Percentiles rank a stretch among this genome's conserved stretches.
phyloP scores from a whole-genome alignment of 345 rosid genomes.

The Angophora floribunda region DNA sequence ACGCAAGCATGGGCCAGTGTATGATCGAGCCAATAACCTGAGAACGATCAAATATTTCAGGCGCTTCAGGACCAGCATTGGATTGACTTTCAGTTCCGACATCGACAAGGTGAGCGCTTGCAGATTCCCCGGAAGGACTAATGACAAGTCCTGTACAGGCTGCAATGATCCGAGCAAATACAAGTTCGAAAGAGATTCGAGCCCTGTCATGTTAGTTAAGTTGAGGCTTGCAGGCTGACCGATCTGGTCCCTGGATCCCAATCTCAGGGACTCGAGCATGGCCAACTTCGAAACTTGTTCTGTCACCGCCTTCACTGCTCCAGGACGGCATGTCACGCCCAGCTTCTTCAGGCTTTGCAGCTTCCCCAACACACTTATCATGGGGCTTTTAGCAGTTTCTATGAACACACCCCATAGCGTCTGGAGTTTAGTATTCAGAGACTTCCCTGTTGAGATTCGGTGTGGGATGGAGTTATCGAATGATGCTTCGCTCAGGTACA shows the following conservation, averaged over 20 bases:
- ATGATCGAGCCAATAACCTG: conserved; percentile 17
- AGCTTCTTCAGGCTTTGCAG: conserved; percentile 8
- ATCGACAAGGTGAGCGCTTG: conserved; percentile 18
- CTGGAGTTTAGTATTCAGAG: background rate
- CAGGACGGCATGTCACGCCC: conserved; percentile 13
- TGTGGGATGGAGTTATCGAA: background rate
- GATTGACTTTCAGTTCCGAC: conserved; percentile 7
- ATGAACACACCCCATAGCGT: conserved; percentile 18
- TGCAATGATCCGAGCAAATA: conserved; percentile 17
- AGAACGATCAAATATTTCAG: conserved; percentile 12
- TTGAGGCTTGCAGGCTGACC: conserved; percentile 7
- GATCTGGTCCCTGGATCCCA: conserved; percentile 15
- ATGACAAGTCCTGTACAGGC: background rate
- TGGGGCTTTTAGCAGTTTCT: background rate
- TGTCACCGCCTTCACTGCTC: background rate
- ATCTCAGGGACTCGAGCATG: conserved; percentile 7
- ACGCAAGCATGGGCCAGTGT: conserved; percentile 2
- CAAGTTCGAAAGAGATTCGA: conserved; percentile 1
- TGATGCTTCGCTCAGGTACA: conserved; percentile 3
- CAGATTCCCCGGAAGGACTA: conserved; percentile 2
- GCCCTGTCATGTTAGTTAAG: background rate
- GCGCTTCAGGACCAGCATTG: background rate
- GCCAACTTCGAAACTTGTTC: background rate
- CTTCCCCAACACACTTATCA: background rate
- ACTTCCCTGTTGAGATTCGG: background rate